Evolutionary conservation across 2,329 filamentous ascomycete genomes (phyloP), one percentile per base, ranked within the genome.

Genomic region (Claviceps lovelessii): DNA sequence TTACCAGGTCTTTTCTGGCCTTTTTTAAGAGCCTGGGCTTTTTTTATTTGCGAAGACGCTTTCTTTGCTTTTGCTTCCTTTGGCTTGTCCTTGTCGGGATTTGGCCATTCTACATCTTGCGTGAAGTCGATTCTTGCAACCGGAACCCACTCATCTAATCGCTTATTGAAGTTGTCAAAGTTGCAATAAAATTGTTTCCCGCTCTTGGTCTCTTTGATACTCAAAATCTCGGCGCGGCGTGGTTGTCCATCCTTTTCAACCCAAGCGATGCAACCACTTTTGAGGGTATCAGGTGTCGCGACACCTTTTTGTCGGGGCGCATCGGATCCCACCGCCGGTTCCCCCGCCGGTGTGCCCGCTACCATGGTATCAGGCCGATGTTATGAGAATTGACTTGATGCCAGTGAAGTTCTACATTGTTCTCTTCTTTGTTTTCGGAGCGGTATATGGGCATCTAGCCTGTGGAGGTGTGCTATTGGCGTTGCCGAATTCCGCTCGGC

Each of bases 151-250:
- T 98, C 93, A 73, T 80, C 75, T 13, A 81, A 70, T 60, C 76
- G 77, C 70, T 97, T 97, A 73, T 97, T 97, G 80, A 96, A 97
- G 65, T 95, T 94, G 66, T 95, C 89, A 68, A 96, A 97, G 69
- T 97, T 95, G 64, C 95, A 94, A 70, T 96, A 96, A 66, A 91
- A 96, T 54, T 88, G 86, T 44, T 88, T 85, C 17, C 86, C 85
- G 64, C 88, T 91, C 70, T 94, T 94, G 28, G 88, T 86, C 57
- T 90, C 88, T 65, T 88, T 85, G 62, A 97, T 94, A 56, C 89
- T 93, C n/a, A 98, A 75, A 59, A 98, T 95, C 69, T 98, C 93
- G 62, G 93, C 93, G 72, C 93, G 90, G 62, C 93, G 85, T 58
- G 86, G 79, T 64, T 90, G 84, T 57, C 89, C 89, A 69, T 95